Base-by-base conservation (phyloP, 2,329 filamentous ascomycete species). In the Rugonectria rugulosa region DNA sequence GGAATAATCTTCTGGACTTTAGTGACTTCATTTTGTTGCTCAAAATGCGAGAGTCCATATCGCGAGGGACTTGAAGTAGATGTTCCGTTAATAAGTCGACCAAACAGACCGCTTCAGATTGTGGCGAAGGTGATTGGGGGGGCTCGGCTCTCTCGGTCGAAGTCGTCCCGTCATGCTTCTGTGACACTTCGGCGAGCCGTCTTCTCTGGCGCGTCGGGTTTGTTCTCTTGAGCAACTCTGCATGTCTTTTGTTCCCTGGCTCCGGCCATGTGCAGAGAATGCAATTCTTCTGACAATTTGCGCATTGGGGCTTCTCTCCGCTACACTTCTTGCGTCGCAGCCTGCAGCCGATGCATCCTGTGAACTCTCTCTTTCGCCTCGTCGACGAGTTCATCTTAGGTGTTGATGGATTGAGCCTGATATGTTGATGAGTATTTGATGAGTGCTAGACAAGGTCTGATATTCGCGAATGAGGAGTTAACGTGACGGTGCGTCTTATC, bases 261-360 rank as follows among this genome's bases (percentile, higher is more conserved):
- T 50, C 47, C 6, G 34, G 47, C 47, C 47, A 50, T 15, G 47
- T 43, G 27, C 47, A 50, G n/a, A 50, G 27, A 12, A 50, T 42
- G 20, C 24, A 24, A 42, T 50, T 43, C 21, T 37, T 50, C 27
- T 34, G 15, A n/a, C 47, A 50, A 14, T 50, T 50, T n/a, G 27
- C 37, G 19, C 47, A 50, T 3, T 50, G 47, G n/a, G 37, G 37
- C 20, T 32, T 36, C 20, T 50, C 47, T 19, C 21, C 37, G 27
- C 37, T 42, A 20, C 47, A 50, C 17, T 34, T 50, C 37, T 50
- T 50, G 36, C 47, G 47, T 12, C 47, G 47, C 3, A 50, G 14
- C 12, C 37, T 50, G 5, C 47, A 50, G 12, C 47, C 37, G 19
- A 50, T 50, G 20, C 47, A 50, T 15, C 47, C 47, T 14, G 27